phyloP scores from a whole-genome alignment of 1,284 basidiomycete genomes.

The Farysia itapuensis region DNA sequence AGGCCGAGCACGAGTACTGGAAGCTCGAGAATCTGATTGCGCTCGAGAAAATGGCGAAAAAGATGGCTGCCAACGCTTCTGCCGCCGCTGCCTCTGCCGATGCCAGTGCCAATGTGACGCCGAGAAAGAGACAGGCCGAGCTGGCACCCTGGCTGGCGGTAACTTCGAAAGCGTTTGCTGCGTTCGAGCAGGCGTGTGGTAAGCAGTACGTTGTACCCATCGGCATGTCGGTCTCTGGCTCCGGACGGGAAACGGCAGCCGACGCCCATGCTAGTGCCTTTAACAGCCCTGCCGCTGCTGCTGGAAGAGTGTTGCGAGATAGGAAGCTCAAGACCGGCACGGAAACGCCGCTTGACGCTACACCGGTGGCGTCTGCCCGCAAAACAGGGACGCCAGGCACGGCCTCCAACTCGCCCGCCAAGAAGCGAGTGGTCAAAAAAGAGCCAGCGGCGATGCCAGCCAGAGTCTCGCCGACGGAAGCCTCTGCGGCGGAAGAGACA shows the following conservation, averaged over 20 bases:
- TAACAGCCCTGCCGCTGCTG: constrained; percentile 3
- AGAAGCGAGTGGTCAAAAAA: constrained; percentile 2
- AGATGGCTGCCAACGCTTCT: constrained; percentile 31
- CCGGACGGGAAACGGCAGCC: background rate
- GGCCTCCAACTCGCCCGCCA: constrained; percentile 5
- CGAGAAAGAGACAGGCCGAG: constrained; percentile 27
- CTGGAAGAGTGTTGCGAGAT: constrained; percentile 15
- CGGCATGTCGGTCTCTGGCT: constrained; percentile 1
- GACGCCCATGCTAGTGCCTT: constrained; percentile 2
- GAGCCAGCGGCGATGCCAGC: background rate
- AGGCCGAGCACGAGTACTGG: constrained; percentile 27
- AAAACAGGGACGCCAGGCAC: constrained; percentile 1
- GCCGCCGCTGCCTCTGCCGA: constrained; percentile 1
- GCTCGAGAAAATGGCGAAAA: constrained; percentile 46
- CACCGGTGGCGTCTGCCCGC: background rate
- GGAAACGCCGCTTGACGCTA: constrained; percentile 2
- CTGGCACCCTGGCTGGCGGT: constrained; percentile 32
- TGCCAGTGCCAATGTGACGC: constrained; percentile 4
- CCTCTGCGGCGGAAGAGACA: too few species aligned
- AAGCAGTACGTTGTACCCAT: constrained; percentile 12
- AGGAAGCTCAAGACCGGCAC: too few species aligned
- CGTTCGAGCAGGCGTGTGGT: constrained; percentile 43
- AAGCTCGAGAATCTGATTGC: constrained; percentile 38
- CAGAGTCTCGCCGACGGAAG: too few species aligned
- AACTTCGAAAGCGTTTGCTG: constrained; percentile 39